These are phyloP conservation scores for Aspergillus costaricaensis DNA, from an alignment of 2,329 filamentous ascomycete genomes.

Conservation along the genomic window DNA sequence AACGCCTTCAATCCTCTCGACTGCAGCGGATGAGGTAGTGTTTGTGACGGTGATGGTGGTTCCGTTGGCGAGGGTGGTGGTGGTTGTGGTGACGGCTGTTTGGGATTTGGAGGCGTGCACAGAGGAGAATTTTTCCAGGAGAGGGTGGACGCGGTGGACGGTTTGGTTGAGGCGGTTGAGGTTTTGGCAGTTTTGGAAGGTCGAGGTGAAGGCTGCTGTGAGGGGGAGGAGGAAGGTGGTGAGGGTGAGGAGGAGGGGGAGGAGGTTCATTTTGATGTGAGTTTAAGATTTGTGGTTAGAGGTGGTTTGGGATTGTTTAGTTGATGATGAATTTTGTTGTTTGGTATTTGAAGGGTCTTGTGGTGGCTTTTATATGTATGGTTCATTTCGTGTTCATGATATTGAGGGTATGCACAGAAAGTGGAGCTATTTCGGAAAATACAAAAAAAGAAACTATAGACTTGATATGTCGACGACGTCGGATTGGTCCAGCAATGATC, in stretches of 20 bases:
- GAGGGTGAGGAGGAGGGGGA: background rate
- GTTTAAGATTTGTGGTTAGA: background rate
- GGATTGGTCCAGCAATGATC: background rate
- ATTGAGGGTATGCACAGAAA: background rate
- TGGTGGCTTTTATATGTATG: background rate
- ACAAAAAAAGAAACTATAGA: background rate
- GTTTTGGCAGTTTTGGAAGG: constrained; percentile 8
- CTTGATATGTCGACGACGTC: background rate
- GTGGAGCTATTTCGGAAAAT: background rate
- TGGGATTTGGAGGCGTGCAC: background rate
- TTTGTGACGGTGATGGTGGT: background rate
- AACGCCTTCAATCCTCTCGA: background rate
- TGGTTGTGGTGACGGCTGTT: background rate
- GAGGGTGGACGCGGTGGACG: constrained; percentile 6
- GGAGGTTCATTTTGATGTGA: background rate
- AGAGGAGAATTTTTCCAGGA: constrained; percentile 7
- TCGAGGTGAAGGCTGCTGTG: background rate
- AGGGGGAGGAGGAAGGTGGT: background rate
- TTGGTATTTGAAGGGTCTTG: no score
- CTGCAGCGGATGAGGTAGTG: background rate
- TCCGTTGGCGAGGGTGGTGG: background rate
- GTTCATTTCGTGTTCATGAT: background rate
- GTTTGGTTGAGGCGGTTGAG: constrained; percentile 12
- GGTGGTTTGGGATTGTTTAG: background rate
- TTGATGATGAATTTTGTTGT: no score